phyloP scores from a whole-genome alignment of 2,329 filamentous ascomycete species.

The Aureobasidium pullulans region DNA sequence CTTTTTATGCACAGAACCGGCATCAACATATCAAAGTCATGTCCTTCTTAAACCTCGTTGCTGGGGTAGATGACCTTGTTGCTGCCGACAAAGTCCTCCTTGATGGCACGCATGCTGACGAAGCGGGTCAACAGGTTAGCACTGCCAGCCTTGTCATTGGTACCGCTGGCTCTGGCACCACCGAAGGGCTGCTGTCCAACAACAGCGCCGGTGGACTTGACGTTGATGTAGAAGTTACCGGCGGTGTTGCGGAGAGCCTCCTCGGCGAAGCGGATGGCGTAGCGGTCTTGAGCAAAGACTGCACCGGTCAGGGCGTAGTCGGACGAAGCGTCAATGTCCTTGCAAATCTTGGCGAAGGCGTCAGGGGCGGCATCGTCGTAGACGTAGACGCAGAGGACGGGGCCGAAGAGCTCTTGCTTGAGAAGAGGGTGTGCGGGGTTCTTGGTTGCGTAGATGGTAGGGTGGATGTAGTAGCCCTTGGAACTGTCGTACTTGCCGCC shows the following conservation, averaged over 20 bases:
- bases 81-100: conserved; percentile 47
- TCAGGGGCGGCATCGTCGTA: conserved; percentile 57
- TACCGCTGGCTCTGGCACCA: conserved; percentile 49
- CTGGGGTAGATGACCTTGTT: conserved; percentile 46
- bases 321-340: conserved; percentile 61
- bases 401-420: conserved; percentile 74
- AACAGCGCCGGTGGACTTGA: conserved; percentile 56
- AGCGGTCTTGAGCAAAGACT: conserved; percentile 64
- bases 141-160: conserved; percentile 52
- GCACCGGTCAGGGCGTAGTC: conserved; percentile 74
- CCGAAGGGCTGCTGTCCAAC: conserved; percentile 37
- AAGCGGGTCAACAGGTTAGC: conserved; percentile 46
- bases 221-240: conserved; percentile 82
- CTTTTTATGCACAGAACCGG: neutral
- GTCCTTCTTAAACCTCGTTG: conserved; percentile 34
- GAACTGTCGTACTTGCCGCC: conserved; percentile 72
- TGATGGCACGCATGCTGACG: conserved; percentile 49
- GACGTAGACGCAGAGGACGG: conserved; percentile 65
- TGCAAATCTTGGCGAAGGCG: conserved; percentile 54
- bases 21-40: neutral
- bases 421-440: conserved; percentile 69
- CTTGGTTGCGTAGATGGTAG: conserved; percentile 70
- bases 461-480: conserved; percentile 76
- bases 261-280: conserved; percentile 60
- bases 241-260: conserved; percentile 64